A percentile compares a stretch with the other conserved stretches of the same genome.
Evolutionary conservation across 495 filamentous ascomycete genomes (phyloP).

Genomic region (Hypoxylon cercidicola): DNA sequence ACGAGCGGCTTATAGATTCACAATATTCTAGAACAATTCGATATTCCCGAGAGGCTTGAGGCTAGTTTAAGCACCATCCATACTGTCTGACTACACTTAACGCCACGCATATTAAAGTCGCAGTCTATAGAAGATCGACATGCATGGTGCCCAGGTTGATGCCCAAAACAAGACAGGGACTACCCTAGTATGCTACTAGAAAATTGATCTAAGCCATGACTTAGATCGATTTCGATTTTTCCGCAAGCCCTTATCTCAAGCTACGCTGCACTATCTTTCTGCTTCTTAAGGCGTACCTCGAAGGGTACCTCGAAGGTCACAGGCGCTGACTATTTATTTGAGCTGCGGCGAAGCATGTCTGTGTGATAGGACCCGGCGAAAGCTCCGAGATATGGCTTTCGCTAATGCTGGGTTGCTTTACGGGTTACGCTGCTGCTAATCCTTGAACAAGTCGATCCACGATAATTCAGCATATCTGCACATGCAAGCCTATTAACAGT

Average conservation of each 20-base stretch:
- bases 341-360: too few relatives aligned
- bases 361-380: too few relatives aligned
- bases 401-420: too few relatives aligned
- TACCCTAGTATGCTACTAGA: constrained; percentile 5
- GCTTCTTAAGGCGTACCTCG: too few relatives aligned
- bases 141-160: constrained; percentile 19
- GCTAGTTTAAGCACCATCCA: constrained; percentile 12
- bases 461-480: too few relatives aligned
- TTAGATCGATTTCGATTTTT: constrained; percentile 20
- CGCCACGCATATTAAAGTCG: constrained; percentile 1
- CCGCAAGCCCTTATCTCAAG: constrained; percentile 5
- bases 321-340: too few relatives aligned
- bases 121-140: constrained; percentile 19
- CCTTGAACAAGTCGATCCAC: too few relatives aligned
- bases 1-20: background rate
- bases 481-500: too few relatives aligned
- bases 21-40: constrained; percentile 39
- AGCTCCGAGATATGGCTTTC: too few relatives aligned
- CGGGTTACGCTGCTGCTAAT: too few relatives aligned
- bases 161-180: constrained; percentile 8
- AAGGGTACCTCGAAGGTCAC: too few relatives aligned
- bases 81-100: constrained; percentile 12
- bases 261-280: constrained; percentile 3
- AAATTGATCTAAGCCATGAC: constrained; percentile 18
- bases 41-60: constrained; percentile 13